Base-by-base conservation (phyloP, 352 stramenopile genomes). In the Phytophthora litchii region DNA sequence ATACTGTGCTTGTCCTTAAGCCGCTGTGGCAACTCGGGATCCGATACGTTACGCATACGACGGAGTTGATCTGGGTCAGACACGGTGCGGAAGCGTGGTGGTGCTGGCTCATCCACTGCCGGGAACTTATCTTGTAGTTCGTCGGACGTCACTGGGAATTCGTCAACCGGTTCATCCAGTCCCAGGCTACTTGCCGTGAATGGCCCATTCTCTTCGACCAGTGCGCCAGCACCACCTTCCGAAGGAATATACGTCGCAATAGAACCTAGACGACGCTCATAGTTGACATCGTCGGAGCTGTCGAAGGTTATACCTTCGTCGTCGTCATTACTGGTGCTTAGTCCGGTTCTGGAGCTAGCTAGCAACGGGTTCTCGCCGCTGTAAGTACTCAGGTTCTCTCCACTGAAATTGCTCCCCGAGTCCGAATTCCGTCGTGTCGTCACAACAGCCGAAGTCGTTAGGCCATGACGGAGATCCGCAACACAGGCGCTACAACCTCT, bases 1-100 rank as follows among this genome's bases (percentile, higher is more conserved):
- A 74, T 71, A 38, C 64, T 74, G 52, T 76, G 55, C 35, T 79
- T 70, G 43, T 76, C 58, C 19, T 76, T 76, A 6, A 73, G 54
- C 25, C 63, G 67, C 21, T 60, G 54, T 8, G 57, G 50, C 4
- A 62, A 36, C n/a, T 76, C 59, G n/a, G 59, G 50, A 38, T 73
- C 59, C 21, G 62, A 72, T 6, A 71, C 58, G 16, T 79, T 74
- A 4, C 60, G 70, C 67, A 72, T 67, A 16, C 67, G 62, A 55
- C 55, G 59, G 12, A 67, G 55, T 29, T 68, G 49, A 40, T 77
- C 64, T 23, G 62, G 54, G 37, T 76, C 63, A 23, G 67, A 76
- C 44, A 71, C 64, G 25, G 54, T 76, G 4, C 67, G 67, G 37
- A 76, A 76, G 1, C 63, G 64, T 16, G 59, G 41, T 13, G 67